Evolutionary conservation across 2,329 filamentous ascomycete species (phyloP).

Genomic region (Colletotrichum caudatum): DNA sequence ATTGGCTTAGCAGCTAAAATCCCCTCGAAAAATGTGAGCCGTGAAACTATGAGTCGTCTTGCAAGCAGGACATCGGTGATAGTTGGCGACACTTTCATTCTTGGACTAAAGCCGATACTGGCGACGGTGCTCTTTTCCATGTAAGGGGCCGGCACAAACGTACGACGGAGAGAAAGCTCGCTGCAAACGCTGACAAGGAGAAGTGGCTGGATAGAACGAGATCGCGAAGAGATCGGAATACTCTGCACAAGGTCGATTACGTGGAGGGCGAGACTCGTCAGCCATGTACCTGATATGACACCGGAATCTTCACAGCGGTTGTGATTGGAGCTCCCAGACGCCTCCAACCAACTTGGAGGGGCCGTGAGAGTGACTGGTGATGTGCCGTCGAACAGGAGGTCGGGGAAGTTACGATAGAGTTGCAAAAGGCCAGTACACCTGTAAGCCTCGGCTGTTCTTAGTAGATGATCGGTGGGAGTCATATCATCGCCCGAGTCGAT

Average conservation of each 20-base stretch:
- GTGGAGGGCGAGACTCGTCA: conserved; percentile 58
- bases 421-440: conserved; percentile 47
- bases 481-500: conserved; percentile 45
- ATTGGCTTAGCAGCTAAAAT: conserved; percentile 56
- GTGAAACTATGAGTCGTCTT: conserved; percentile 53
- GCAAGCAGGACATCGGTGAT: conserved; percentile 51
- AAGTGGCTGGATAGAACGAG: conserved; percentile 58
- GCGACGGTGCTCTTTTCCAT: not conserved
- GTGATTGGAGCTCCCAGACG: conserved; percentile 23
- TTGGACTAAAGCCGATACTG: conserved; percentile 43
- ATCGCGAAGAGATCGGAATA: conserved; percentile 58
- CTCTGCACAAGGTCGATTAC: conserved; percentile 56
- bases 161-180: conserved; percentile 51
- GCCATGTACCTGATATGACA: conserved; percentile 50
- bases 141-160: not conserved
- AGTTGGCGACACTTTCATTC: conserved; percentile 42
- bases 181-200: conserved; percentile 57
- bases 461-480: conserved; percentile 45
- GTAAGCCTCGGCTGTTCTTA: conserved; percentile 47
- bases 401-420: conserved; percentile 53
- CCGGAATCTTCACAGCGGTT: not conserved
- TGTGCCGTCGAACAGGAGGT: conserved; percentile 50
- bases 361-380: conserved; percentile 20
- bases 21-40: conserved; percentile 52
- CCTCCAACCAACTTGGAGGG: conserved; percentile 10